phyloP scores from a whole-genome alignment of 1,284 basidiomycete genomes.

The Boletus mariae region DNA sequence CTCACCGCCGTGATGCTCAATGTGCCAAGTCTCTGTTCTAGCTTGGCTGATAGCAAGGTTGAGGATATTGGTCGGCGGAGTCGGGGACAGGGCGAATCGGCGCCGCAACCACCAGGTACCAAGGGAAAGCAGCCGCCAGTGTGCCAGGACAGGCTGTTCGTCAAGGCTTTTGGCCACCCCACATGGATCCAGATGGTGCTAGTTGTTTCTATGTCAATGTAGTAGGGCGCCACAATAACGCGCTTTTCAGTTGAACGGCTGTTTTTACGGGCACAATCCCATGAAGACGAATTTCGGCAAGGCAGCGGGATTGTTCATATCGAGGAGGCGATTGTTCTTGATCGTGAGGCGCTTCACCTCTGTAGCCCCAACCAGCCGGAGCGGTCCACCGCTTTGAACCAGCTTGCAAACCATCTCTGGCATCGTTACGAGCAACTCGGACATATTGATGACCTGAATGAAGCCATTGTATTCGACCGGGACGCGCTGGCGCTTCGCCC shows the following conservation, averaged over 20 bases:
- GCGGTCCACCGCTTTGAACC: neutral
- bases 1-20: no score
- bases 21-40: no score
- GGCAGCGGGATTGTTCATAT: neutral
- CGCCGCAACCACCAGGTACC: no score
- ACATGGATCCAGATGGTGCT: neutral
- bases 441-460: neutral
- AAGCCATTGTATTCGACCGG: neutral
- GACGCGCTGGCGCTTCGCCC: no score
- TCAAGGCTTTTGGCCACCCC: no score
- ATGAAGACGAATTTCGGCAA: neutral
- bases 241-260: neutral
- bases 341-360: neutral
- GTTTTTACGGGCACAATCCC: neutral
- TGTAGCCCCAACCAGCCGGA: neutral
- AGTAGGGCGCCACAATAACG: no score
- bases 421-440: neutral
- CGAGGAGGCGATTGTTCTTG: neutral
- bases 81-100: no score
- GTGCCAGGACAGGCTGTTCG: no score
- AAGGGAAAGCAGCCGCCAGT: no score
- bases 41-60: no score
- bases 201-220: neutral
- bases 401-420: neutral
- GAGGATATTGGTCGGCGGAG: no score